Evolutionary conservation across 1,284 basidiomycete genomes (phyloP).

Genomic region (Irpex sp.): DNA sequence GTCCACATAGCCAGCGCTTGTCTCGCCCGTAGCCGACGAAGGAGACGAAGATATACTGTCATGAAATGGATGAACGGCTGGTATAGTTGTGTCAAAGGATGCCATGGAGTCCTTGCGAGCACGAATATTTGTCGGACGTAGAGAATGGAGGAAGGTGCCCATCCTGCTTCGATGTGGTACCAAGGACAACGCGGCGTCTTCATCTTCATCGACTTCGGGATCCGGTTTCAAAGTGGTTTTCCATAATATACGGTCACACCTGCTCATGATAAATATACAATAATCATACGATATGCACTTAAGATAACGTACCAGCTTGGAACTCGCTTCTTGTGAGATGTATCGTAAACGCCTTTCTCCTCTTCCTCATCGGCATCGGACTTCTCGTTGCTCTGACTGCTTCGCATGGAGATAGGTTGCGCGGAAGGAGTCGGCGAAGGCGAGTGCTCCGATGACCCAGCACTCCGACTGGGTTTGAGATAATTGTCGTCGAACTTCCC

Average conservation of each 20-base stretch:
- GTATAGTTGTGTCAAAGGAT: slow-evolving; percentile 16
- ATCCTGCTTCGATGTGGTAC: slow-evolving; percentile 37
- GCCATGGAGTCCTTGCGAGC: slow-evolving; percentile 38
- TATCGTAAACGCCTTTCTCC: slow-evolving; percentile 69
- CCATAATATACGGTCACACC: slow-evolving; percentile 80
- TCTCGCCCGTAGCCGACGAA: slow-evolving; percentile 2
- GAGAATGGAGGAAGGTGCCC: slow-evolving; percentile 52
- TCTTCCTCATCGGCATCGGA: slow-evolving; percentile 31
- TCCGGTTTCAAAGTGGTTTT: slow-evolving; percentile 62
- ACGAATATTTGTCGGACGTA: slow-evolving; percentile 45
- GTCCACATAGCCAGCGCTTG: background rate
- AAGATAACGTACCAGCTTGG: slow-evolving; percentile 62
- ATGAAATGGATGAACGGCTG: slow-evolving; percentile 7
- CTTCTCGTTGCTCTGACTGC: slow-evolving; percentile 8
- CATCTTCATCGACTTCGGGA: slow-evolving; percentile 36
- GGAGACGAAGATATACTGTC: slow-evolving; percentile 10
- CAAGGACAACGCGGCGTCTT: slow-evolving; percentile 26
- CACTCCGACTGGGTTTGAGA: slow-evolving; percentile 4
- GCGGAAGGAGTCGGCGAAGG: background rate
- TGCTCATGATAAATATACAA: slow-evolving; percentile 21
- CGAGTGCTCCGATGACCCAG: slow-evolving; percentile 1
- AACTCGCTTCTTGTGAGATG: slow-evolving; percentile 75
- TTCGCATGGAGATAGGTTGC: slow-evolving; percentile 2
- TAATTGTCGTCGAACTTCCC: background rate
- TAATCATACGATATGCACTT: background rate